Evolutionary conservation across 108 stramenopile species (phyloP).

Genomic region (Conticribra weissflogii): DNA sequence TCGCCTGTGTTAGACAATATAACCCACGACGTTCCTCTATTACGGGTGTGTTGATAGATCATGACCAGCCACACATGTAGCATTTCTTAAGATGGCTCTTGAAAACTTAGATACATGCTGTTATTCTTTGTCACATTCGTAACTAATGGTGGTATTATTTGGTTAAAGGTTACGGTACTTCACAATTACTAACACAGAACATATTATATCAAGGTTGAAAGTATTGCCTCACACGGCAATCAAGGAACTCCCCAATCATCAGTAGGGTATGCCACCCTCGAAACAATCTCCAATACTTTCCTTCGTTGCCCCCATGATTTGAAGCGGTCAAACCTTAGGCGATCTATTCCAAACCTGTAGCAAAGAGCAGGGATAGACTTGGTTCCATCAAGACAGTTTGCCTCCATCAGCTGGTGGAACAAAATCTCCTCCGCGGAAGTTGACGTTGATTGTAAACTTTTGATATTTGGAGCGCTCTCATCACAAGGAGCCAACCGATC

Average conservation of each 20-base stretch:
- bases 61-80: no score
- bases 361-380: conserved; percentile 5
- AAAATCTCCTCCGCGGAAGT: conserved; percentile 7
- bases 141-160: no score
- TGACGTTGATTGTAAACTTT: neutral
- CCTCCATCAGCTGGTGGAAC: conserved; percentile 10
- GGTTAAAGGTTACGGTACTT: no score
- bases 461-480: neutral
- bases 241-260: conserved; percentile 9
- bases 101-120: no score
- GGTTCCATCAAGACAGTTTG: conserved; percentile 17
- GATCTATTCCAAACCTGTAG: conserved; percentile 15
- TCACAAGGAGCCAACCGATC: neutral
- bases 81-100: no score
- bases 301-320: conserved; percentile 11
- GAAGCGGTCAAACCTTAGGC: conserved; percentile 5
- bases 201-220: no score
- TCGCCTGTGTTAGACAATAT: no score
- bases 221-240: no score
- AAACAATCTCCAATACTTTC: conserved; percentile 11
- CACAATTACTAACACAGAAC: no score
- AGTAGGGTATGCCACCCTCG: neutral
- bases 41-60: no score
- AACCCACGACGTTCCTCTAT: no score
- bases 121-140: no score